These are phyloP conservation scores for Aspergillus sergii DNA, from an alignment of 2,329 filamentous ascomycete genomes.

Conservation along the genomic window DNA sequence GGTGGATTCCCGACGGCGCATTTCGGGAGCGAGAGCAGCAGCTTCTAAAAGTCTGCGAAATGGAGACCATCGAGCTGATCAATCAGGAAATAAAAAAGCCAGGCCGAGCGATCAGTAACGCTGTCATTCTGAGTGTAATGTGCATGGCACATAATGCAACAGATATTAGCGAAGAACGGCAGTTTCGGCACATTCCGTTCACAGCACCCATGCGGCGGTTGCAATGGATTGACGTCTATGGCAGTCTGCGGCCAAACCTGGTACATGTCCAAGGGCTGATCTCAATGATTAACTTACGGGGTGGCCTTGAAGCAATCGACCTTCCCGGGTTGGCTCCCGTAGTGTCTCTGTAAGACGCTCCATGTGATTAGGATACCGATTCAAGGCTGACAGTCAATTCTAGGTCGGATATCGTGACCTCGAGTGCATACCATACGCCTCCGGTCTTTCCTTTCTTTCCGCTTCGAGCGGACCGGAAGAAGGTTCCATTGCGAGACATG, in stretches of 20 bases:
- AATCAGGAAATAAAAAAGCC: constrained; percentile 37
- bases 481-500: constrained; percentile 25
- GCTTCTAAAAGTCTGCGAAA: constrained; percentile 29
- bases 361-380: background rate
- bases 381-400: background rate
- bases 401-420: constrained; percentile 34
- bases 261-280: constrained; percentile 38
- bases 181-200: constrained; percentile 28
- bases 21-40: constrained; percentile 29
- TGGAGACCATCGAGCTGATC: constrained; percentile 39
- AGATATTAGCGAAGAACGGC: constrained; percentile 18
- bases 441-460: constrained; percentile 33
- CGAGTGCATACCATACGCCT: constrained; percentile 24
- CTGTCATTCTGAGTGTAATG: constrained; percentile 39
- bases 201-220: constrained; percentile 37
- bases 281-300: constrained; percentile 39
- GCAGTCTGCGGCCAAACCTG: constrained; percentile 36
- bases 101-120: constrained; percentile 34
- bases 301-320: constrained; percentile 39
- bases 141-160: constrained; percentile 38
- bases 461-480: constrained; percentile 21
- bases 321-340: constrained; percentile 40
- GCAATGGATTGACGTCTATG: constrained; percentile 43
- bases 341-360: constrained; percentile 39
- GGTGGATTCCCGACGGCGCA: constrained; percentile 20